Percentiles rank a stretch among this genome's conserved stretches.
Evolutionary conservation across 2,329 filamentous ascomycete species (phyloP).

Genomic region (Aureobasidium subglaciale): DNA sequence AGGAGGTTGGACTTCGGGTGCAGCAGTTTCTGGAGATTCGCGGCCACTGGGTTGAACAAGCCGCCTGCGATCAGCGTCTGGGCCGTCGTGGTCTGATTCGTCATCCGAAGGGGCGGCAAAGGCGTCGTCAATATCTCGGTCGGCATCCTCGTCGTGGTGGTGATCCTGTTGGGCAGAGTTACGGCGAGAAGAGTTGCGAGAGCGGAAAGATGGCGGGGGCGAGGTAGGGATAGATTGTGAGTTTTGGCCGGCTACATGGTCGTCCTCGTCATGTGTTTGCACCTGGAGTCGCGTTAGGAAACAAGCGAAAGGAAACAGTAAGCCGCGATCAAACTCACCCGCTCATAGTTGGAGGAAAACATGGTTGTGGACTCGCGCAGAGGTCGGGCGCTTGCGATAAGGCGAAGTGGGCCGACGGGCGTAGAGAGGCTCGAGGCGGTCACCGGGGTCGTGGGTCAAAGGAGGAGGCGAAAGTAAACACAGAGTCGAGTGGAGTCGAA

Average conservation of each 20-base stretch:
- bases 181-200: conserved; percentile 64
- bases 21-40: conserved; percentile 4
- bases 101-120: conserved; percentile 65
- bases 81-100: conserved; percentile 61
- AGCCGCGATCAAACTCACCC: conserved; percentile 28
- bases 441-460: neutral
- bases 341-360: conserved; percentile 43
- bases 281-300: conserved; percentile 26
- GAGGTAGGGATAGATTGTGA: conserved; percentile 38
- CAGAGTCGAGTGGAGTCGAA: neutral
- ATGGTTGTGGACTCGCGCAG: conserved; percentile 25
- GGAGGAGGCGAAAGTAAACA: conserved; percentile 1
- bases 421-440: neutral
- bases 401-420: conserved; percentile 5
- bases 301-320: neutral
- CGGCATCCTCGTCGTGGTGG: conserved; percentile 51
- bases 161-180: conserved; percentile 47
- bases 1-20: conserved; percentile 18
- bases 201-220: conserved; percentile 75
- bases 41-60: conserved; percentile 33
- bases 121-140: conserved; percentile 81
- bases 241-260: conserved; percentile 19
- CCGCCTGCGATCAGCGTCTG: conserved; percentile 72
- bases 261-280: conserved; percentile 38
- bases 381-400: neutral